Evolutionary conservation across 2,329 filamentous ascomycete species (phyloP), one percentile per base, ranked within the genome.

Genomic region (Zopfia rhizophila): DNA sequence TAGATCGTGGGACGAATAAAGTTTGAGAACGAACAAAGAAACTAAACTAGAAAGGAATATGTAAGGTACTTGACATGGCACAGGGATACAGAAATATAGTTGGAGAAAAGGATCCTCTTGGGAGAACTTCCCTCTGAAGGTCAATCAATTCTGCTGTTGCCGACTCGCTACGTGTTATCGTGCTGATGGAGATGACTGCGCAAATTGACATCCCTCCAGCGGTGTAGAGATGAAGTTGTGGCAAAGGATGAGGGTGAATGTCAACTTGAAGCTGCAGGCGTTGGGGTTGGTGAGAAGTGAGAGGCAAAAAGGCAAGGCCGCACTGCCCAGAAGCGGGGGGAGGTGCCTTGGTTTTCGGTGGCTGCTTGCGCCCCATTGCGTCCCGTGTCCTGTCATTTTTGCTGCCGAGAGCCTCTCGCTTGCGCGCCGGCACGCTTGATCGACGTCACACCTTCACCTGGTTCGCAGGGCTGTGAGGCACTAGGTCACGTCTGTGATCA

Each of bases 1-100:
- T 28, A n/a, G n/a, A n/a, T n/a, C n/a, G 19, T 19, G 29, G 43
- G 35, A 48, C 58, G 55, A 64, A 63, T 60, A 44, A 54, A 35
- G 28, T 35, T 18, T 10, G 22, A 7, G 8, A 36, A 45, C 29
- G 51, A 48, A 56, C 37, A 42, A 53, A 56, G 30, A 43, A 21
- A 28, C 37, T 21, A 47, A 33, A 31, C 14, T 37, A 31, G 32
- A 25, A 54, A 47, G 45, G 49, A 38, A 14, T 46, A 17, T 37
- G 27, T 14, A 24, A 37, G 23, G n/a, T 11, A 31, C 16, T 2
- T 16, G 45, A 38, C 68, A 68, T 66, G 58, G 49, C 19, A 43
- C 63, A 60, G 58, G 64, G 65, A 29, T 52, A 14, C 12, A 38
- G 23, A 29, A 32, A n/a, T 49, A 49, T 54, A 54, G 29, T 30